Evolutionary conservation across 228 moss, liverwort and hornwort genomes (phyloP).

Genomic region (Sphagnum magellanicum): DNA sequence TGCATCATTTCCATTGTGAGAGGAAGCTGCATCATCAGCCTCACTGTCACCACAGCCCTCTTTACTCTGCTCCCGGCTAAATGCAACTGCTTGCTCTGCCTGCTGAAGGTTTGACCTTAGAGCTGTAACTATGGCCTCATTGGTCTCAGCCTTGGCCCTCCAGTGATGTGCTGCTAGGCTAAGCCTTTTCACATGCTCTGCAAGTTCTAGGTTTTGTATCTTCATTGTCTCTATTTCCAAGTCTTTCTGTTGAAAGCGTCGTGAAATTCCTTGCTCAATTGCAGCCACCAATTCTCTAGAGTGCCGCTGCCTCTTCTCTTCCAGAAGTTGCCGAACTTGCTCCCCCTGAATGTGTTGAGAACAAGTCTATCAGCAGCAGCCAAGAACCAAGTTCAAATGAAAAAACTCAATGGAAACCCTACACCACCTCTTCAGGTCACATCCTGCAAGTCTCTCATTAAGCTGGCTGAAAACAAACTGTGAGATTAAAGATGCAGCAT

Average conservation of each 20-base stretch:
- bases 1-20: slow-evolving; percentile 46
- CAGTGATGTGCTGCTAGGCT: slow-evolving; percentile 42
- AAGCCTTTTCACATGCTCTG: slow-evolving; percentile 44
- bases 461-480: too few species aligned
- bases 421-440: too few species aligned
- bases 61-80: slow-evolving; percentile 58
- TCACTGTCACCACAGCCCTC: slow-evolving; percentile 71
- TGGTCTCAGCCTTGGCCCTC: slow-evolving; percentile 39
- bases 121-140: slow-evolving; percentile 25
- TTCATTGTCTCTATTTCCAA: slow-evolving; percentile 46
- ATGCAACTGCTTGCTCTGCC: slow-evolving; percentile 40
- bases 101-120: slow-evolving; percentile 44
- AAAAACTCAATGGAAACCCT: too few species aligned
- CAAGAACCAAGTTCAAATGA: background rate
- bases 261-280: slow-evolving; percentile 42
- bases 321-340: slow-evolving; percentile 49
- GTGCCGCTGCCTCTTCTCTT: slow-evolving; percentile 55
- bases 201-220: slow-evolving; percentile 44
- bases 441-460: too few species aligned
- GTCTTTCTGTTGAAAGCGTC: slow-evolving; percentile 49
- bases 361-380: background rate
- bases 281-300: slow-evolving; percentile 34
- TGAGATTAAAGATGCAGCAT: too few species aligned
- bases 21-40: slow-evolving; percentile 61
- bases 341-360: slow-evolving; percentile 27